A percentile compares a stretch with the other conserved stretches of the same genome.
Evolutionary conservation across 345 rosid genomes (phyloP).

Genomic region (Schrenkiella parvula): DNA sequence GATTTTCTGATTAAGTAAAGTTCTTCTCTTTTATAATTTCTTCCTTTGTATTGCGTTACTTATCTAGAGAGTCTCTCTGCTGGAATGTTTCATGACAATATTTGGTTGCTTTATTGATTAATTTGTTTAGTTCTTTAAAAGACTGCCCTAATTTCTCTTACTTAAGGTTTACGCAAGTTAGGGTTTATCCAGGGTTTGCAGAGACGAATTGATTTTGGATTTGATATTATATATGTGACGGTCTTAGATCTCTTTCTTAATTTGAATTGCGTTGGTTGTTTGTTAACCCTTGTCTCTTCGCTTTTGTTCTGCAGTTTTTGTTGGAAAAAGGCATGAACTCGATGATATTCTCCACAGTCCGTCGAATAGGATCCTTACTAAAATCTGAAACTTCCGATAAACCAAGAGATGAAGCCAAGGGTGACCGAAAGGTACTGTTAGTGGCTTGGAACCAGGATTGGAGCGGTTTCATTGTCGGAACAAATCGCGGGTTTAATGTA

Average conservation of each 20-base stretch:
- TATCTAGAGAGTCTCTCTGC: background rate
- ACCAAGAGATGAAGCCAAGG: conserved; percentile 24
- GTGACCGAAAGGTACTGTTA: conserved; percentile 47
- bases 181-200: background rate
- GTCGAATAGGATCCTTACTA: conserved; percentile 29
- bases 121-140: background rate
- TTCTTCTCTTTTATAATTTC: background rate
- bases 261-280: background rate
- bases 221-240: background rate
- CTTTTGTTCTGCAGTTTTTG: background rate
- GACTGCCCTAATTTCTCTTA: background rate
- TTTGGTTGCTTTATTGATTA: background rate
- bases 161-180: background rate
- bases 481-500: conserved; percentile 58
- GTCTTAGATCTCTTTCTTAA: background rate
- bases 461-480: conserved; percentile 76
- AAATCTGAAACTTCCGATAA: conserved; percentile 24
- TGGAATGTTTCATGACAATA: background rate
- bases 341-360: conserved; percentile 41
- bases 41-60: background rate
- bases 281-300: background rate
- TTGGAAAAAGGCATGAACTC: conserved; percentile 40
- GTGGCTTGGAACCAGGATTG: conserved; percentile 78
- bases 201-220: background rate
- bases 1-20: background rate